A percentile compares a stretch with the other conserved stretches of the same genome.
These are phyloP conservation scores for Vitellaria paradoxa DNA, from an alignment of 179 eudicot genomes.

Conservation along the genomic window DNA sequence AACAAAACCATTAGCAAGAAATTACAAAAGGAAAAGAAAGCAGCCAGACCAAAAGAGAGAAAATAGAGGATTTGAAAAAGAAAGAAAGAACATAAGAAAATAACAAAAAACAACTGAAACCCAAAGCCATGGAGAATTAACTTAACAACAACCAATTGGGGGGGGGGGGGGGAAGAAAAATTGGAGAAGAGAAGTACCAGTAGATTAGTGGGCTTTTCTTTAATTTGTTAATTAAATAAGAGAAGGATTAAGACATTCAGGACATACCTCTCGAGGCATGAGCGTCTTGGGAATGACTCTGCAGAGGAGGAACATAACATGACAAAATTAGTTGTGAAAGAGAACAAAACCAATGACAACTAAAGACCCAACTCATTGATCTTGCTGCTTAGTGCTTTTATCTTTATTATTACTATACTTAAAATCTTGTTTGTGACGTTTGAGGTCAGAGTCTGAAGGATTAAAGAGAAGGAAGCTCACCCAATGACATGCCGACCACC, in stretches of 20 bases:
- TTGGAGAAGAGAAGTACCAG: background rate
- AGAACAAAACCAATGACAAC: conserved; percentile 21
- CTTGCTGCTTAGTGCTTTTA: conserved; percentile 20
- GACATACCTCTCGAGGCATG: conserved; percentile 98
- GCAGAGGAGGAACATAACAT: conserved; percentile 59
- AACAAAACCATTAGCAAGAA: background rate
- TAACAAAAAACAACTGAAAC: background rate
- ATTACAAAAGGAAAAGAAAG: conserved; percentile 3
- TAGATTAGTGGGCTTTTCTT: conserved; percentile 1
- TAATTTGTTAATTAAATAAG: background rate
- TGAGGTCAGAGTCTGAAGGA: background rate
- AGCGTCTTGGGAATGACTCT: conserved; percentile 98
- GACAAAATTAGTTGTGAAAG: conserved; percentile 47
- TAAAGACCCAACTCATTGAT: conserved; percentile 22
- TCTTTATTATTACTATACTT: background rate
- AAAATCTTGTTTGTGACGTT: background rate
- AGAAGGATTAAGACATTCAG: conserved; percentile 49
- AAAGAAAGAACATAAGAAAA: background rate
- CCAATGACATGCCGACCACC: conserved; percentile 95
- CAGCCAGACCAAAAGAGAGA: background rate
- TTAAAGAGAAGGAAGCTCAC: conserved; percentile 32
- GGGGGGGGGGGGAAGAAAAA: background rate
- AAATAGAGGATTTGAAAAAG: background rate
- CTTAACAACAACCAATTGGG: background rate
- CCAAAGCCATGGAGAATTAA: background rate